Evolutionary conservation across 257 asterid species (phyloP), one percentile per base, ranked within the genome.

Genomic region (Petrea volubilis): DNA sequence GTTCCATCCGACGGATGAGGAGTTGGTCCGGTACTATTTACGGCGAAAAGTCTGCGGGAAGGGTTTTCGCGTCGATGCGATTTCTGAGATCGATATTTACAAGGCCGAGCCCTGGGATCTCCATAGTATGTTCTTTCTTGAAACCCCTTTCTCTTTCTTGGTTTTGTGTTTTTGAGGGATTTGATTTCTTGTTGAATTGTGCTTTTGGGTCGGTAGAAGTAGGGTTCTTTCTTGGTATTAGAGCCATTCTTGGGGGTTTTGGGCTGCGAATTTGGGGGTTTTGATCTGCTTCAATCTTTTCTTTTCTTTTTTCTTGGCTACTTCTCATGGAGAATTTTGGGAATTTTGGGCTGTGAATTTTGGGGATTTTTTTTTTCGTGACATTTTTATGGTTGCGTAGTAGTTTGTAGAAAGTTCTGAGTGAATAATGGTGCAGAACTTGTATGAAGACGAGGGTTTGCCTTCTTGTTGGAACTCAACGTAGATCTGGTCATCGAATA

Each of bases 31-130:
- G 4, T 94, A 91, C 71, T 94, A 94, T 78, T 66, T 94, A 29
- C 74, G 93, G 72, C 81, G 98, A 25, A 94, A 91, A 82, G 78
- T 89, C 47, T 74, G 88, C 69, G 90, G 91, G 41, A 89, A 75
- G 73, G 81, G 96, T 17, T 84, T 91, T 52, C 81, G 82, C 15
- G 58, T 83, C 34, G 95, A 90, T 79, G 94, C 95, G 0, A 94
- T 94, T 53, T 91, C 97, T 5, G 96, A 89, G 18, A 76, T 94
- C 78, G 96, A 91, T 82, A 91, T 94, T 25, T 94, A 94, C 87
- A 94, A 85, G 84, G 83, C 77, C 43, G 98, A 94, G 86, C 98
- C 98, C 5, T 94, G 97, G 98, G 98, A 94, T 71, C 97, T 94
- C 27, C 97, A 97, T 23, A 85, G 98, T 94, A 79, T 15, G 77